Conservation (phyloP, 2,329 filamentous ascomycete genomes). For the Pyrenochaeta sp. region DNA sequence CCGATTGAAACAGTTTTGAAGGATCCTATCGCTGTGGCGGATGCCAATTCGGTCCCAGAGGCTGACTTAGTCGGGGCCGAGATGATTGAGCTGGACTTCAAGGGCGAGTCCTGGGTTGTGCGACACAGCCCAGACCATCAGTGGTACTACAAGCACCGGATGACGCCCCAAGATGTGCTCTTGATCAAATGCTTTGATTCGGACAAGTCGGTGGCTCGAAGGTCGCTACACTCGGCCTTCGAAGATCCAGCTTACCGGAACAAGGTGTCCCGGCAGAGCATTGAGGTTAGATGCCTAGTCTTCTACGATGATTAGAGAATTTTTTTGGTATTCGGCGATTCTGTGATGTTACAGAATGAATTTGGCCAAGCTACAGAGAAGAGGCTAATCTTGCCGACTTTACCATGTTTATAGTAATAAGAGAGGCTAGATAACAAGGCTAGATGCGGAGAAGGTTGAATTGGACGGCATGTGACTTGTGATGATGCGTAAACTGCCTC, state of each 20-base stretch:
- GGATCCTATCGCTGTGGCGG: constrained; percentile 39
- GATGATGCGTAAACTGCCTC: neutral
- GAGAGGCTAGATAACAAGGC: neutral
- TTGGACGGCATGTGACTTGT: constrained; percentile 1
- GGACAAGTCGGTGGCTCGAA: constrained; percentile 23
- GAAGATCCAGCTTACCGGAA: constrained; percentile 27
- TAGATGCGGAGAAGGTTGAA: neutral
- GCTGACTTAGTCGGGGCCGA: constrained; percentile 29
- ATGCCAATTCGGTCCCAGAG: constrained; percentile 31
- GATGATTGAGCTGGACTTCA: constrained; percentile 31
- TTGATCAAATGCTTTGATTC: constrained; percentile 41
- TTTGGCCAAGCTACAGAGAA: neutral
- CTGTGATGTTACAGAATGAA: neutral
- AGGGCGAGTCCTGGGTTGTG: constrained; percentile 32
- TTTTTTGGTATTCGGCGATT: neutral
- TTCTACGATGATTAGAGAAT: constrained; percentile 19
- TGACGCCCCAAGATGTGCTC: constrained; percentile 33
- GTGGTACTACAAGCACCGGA: constrained; percentile 32
- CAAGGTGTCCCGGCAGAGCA: constrained; percentile 26
- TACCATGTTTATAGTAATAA: constrained; percentile 1
- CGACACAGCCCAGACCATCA: constrained; percentile 26
- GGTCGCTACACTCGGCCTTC: constrained; percentile 34
- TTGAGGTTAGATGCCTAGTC: constrained; percentile 37
- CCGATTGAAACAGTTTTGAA: constrained; percentile 36
- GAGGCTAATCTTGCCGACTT: constrained; percentile 7